These are phyloP conservation scores for Eucalyptus decipiens DNA, from an alignment of 345 rosid species.

Conservation along the genomic window DNA sequence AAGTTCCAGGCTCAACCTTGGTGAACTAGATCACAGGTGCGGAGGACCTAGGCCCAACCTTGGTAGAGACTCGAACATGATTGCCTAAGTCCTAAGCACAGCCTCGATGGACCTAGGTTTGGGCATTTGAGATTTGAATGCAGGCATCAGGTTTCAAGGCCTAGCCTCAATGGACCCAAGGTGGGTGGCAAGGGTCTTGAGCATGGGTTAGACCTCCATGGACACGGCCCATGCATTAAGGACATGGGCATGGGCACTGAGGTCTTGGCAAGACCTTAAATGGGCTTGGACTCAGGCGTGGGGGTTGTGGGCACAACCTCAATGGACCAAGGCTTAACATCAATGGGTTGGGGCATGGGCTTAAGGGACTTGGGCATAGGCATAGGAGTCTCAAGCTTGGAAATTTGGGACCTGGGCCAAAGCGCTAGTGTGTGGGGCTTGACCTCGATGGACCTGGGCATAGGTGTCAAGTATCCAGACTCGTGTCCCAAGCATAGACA, in stretches of 20 bases:
- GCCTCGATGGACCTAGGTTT: background rate
- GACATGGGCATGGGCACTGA: background rate
- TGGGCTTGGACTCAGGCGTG: background rate
- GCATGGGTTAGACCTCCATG: background rate
- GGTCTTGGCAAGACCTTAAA: background rate
- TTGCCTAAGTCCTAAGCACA: background rate
- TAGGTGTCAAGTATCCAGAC: too few species aligned
- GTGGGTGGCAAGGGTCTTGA: background rate
- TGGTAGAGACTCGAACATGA: background rate
- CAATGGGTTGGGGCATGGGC: background rate
- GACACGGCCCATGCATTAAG: background rate
- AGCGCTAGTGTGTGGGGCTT: background rate
- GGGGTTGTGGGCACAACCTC: background rate
- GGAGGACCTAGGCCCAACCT: background rate
- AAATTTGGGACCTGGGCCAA: rapidly evolving
- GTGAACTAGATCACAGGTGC: background rate
- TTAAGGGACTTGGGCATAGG: background rate
- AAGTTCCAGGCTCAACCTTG: background rate
- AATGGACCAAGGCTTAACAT: background rate
- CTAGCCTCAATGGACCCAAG: background rate
- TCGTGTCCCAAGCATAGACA: rapidly evolving
- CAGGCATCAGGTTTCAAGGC: rapidly evolving
- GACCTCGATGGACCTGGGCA: too few species aligned
- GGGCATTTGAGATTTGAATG: background rate
- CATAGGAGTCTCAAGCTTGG: too few species aligned